Evolutionary conservation across 2,329 filamentous ascomycete species (phyloP).

Genomic region (Claviceps lovelessii): DNA sequence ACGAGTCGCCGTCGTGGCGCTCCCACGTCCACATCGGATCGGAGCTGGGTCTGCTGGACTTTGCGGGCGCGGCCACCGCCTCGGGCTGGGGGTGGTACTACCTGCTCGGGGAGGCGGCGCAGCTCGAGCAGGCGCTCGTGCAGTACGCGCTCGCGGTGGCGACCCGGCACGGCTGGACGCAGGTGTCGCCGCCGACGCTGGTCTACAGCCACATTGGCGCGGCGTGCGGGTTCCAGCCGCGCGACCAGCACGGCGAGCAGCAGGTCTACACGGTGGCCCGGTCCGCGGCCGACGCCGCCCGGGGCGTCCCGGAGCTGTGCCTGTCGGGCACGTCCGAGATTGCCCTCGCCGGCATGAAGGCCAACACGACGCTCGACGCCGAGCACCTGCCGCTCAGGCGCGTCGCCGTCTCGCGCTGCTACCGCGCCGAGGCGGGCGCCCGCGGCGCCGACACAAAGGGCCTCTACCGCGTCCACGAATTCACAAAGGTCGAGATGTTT

Average conservation of each 20-base stretch:
- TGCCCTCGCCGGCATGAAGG: constrained; percentile 80
- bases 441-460: constrained; percentile 85
- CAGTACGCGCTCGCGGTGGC: constrained; percentile 70
- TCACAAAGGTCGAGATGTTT: constrained; percentile 97
- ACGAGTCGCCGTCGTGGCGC: constrained; percentile 33
- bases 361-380: constrained; percentile 52
- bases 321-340: constrained; percentile 90
- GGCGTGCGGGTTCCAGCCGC: constrained; percentile 87
- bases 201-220: constrained; percentile 84
- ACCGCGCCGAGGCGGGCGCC: constrained; percentile 85
- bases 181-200: constrained; percentile 72
- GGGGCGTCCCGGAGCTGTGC: constrained; percentile 53
- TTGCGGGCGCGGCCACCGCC: constrained; percentile 63
- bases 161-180: constrained; percentile 59
- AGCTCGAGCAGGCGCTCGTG: constrained; percentile 87
- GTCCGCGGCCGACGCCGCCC: constrained; percentile 43
- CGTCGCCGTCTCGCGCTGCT: constrained; percentile 82
- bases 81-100: constrained; percentile 98
- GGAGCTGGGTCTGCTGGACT: constrained; percentile 82
- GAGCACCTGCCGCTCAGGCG: constrained; percentile 59
- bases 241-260: constrained; percentile 79
- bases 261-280: constrained; percentile 77
- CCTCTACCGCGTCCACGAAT: constrained; percentile 92
- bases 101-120: constrained; percentile 75
- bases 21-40: constrained; percentile 80